phyloP scores from a whole-genome alignment of 75 land plant genomes.

The Isoetes taiwanensis region DNA sequence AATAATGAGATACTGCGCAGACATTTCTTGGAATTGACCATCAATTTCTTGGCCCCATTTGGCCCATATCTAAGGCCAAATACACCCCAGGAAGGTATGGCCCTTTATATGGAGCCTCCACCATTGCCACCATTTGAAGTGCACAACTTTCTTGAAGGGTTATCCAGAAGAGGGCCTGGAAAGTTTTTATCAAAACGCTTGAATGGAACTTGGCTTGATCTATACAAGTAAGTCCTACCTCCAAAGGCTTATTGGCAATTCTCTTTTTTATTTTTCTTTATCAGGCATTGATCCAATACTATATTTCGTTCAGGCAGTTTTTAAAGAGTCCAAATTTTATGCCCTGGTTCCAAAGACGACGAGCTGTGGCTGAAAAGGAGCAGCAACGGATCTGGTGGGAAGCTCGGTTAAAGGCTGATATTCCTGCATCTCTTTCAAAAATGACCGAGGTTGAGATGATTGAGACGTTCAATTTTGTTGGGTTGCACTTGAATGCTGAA shows the following conservation, averaged over 20 bases:
- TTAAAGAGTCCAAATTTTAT: constrained; percentile 3
- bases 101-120: constrained; percentile 83
- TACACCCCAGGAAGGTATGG: constrained; percentile 75
- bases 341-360: constrained; percentile 6
- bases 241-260: too few relatives aligned
- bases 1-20: constrained; percentile 92
- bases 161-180: constrained; percentile 80
- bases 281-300: background rate
- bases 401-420: background rate
- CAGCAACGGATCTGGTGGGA: constrained; percentile 1
- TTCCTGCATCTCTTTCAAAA: background rate
- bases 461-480: background rate
- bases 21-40: constrained; percentile 90
- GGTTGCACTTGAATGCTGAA: background rate
- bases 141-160: constrained; percentile 53
- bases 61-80: constrained; percentile 76
- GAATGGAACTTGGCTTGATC: constrained; percentile 83
- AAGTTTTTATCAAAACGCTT: constrained; percentile 83
- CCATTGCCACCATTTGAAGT: constrained; percentile 60
- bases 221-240: constrained; percentile 97
- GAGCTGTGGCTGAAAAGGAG: constrained; percentile 2
- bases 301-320: background rate
- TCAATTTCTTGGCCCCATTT: constrained; percentile 95
- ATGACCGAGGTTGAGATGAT: constrained; percentile 5
- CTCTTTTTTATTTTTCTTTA: too few relatives aligned